phyloP scores from a whole-genome alignment of 2,329 filamentous ascomycete species.

The Mycocentrospora acerina region DNA sequence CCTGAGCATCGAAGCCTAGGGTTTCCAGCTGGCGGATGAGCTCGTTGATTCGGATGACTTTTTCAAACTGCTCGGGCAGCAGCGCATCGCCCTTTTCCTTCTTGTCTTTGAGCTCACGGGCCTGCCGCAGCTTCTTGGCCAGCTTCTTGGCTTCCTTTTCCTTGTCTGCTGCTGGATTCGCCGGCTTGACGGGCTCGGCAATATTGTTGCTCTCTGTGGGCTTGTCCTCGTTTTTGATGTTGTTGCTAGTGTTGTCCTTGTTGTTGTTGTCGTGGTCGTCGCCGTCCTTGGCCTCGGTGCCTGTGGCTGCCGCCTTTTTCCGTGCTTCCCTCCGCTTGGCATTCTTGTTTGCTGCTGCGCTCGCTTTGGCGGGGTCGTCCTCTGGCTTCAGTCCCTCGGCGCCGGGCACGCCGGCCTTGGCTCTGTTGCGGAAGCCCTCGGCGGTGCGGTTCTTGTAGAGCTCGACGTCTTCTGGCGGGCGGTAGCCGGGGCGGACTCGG shows the following conservation, averaged over 20 bases:
- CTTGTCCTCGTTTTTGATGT: conserved; percentile 52
- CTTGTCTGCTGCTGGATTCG: conserved; percentile 72
- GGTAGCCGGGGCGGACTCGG: conserved; percentile 88
- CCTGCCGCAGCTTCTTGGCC: conserved; percentile 93
- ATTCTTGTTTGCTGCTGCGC: conserved; percentile 71
- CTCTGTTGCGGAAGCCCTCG: conserved; percentile 78
- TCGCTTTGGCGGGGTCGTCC: conserved; percentile 51
- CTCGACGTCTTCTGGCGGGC: conserved; percentile 91
- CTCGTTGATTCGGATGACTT: conserved; percentile 96
- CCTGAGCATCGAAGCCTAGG: conserved; percentile 80
- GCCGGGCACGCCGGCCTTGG: conserved; percentile 70
- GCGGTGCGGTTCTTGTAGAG: conserved; percentile 93
- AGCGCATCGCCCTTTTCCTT: conserved; percentile 82
- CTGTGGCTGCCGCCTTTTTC: conserved; percentile 54
- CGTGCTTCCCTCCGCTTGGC: conserved; percentile 73
- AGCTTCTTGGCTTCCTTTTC: conserved; percentile 92
- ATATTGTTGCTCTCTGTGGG: conserved; percentile 21
- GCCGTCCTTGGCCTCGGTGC: no score
- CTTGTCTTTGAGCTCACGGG: conserved; percentile 85
- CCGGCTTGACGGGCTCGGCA: conserved; percentile 26
- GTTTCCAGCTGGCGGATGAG: conserved; percentile 83
- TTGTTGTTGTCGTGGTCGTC: no score
- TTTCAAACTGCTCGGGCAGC: conserved; percentile 92
- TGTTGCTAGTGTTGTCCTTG: no score
- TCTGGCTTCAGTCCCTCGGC: conserved; percentile 57